Evolutionary conservation across 2,329 filamentous ascomycete species (phyloP), one percentile per base, ranked within the genome.

Genomic region (Cladophialophora psammophila): DNA sequence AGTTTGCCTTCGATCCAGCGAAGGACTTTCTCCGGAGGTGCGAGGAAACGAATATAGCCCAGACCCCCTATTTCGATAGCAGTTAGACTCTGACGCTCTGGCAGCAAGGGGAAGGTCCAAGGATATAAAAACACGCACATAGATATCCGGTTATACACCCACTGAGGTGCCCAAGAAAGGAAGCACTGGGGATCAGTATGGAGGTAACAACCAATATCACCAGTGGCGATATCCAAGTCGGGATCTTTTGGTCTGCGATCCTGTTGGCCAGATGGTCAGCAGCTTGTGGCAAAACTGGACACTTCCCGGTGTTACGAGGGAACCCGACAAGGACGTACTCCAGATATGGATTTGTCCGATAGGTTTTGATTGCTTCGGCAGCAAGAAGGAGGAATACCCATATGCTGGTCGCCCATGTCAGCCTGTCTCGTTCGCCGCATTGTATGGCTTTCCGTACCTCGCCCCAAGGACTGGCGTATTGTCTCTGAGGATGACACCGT

Each of bases 181-280:
- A 96, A 2, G 92, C 92, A 70, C 89, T 87, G 0, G 93, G 93
- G 4, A 97, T 81, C 60, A 99, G 81, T 34, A 93, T 89, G 63
- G 89, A 88, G 40, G 93, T 87, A 13, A 94, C 84, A 42, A 96
- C 80, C 58, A 91, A 86, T 74, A 93, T 82, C 59, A 92, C 82
- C n/a, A 98, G 81, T 3, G 95, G 94, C 1, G 91, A 92, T 7
- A 90, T 91, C 94, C 94, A 98, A 0, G 94, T 98, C 2, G 95
- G 94, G 65, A 99, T 93, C 72, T 91, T 85, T 74, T 85, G 84
- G 36, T 83, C 83, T n/a, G 83, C 83, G 52, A 90, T 79, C 68
- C 84, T 86, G 69, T 68, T 75, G 7, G 18, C 48, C 42, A n/a
- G 3, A 26, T 12, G 31, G 58, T 61, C 40, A 60, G 20, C n/a